These are phyloP conservation scores for Xylariomycetidae sp. DNA, from an alignment of 2,329 filamentous ascomycete genomes.

Conservation along the genomic window DNA sequence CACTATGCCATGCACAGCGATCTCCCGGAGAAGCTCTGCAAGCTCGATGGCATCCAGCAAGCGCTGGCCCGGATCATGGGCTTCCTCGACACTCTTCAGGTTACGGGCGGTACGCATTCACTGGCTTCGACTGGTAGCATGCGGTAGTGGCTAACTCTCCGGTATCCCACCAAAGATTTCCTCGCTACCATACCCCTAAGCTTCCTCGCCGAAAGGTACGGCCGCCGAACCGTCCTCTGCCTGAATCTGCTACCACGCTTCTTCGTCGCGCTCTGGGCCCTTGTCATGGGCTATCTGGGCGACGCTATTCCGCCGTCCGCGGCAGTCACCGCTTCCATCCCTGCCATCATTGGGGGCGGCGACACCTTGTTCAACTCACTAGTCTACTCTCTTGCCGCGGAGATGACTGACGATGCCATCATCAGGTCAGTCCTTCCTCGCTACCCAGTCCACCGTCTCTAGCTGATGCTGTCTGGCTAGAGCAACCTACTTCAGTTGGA, in stretches of 20 bases:
- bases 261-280: slow-evolving; percentile 34
- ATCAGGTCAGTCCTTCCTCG: slow-evolving; percentile 20
- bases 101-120: slow-evolving; percentile 36
- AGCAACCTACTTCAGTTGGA: slow-evolving; percentile 44
- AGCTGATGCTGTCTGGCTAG: slow-evolving; percentile 21
- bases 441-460: not conserved
- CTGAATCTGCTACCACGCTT: slow-evolving; percentile 38
- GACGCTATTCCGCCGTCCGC: slow-evolving; percentile 30
- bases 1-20: slow-evolving; percentile 38
- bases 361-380: slow-evolving; percentile 47
- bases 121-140: not conserved
- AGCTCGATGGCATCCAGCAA: slow-evolving; percentile 44
- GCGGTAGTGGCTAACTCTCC: slow-evolving; percentile 3
- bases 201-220: slow-evolving; percentile 38
- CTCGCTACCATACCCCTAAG: slow-evolving; percentile 43
- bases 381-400: slow-evolving; percentile 38
- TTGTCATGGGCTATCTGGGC: slow-evolving; percentile 33
- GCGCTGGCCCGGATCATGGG: slow-evolving; percentile 48
- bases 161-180: slow-evolving; percentile 31
- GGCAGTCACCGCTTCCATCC: slow-evolving; percentile 33
- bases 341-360: slow-evolving; percentile 42
- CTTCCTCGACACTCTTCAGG: slow-evolving; percentile 41
- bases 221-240: slow-evolving; percentile 32
- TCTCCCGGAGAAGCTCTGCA: slow-evolving; percentile 47
- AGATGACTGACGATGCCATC: slow-evolving; percentile 37